phyloP scores from a whole-genome alignment of 371 early-diverging fungal genomes.

The Mortierella sp. region DNA sequence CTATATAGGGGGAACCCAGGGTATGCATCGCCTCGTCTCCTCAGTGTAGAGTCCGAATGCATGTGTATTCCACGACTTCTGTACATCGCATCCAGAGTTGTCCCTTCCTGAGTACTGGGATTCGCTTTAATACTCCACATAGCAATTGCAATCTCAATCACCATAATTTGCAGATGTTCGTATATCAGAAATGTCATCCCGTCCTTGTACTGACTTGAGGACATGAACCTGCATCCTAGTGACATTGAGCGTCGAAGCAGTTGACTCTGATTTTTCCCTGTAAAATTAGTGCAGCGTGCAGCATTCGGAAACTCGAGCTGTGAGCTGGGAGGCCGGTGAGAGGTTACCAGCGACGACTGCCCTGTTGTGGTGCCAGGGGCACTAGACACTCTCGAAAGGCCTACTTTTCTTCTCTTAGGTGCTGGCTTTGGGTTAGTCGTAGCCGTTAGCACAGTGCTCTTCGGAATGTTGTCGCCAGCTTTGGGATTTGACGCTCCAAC shows the following conservation, averaged over 20 bases:
- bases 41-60: conserved; percentile 32
- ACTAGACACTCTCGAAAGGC: conserved; percentile 27
- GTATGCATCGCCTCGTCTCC: conserved; percentile 41
- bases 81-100: conserved; percentile 26
- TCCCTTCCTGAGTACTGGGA: conserved; percentile 12
- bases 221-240: conserved; percentile 46
- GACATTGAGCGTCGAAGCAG: conserved; percentile 34
- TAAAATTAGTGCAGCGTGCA: conserved; percentile 51
- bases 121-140: conserved; percentile 36
- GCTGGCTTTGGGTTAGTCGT: background rate
- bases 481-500: background rate
- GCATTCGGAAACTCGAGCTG: conserved; percentile 53
- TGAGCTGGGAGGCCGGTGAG: conserved; percentile 34
- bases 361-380: background rate
- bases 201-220: conserved; percentile 61
- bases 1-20: conserved; percentile 43
- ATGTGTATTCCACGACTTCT: conserved; percentile 41
- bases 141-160: conserved; percentile 50
- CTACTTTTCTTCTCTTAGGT: conserved; percentile 41
- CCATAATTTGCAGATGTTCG: conserved; percentile 65
- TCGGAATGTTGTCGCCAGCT: background rate
- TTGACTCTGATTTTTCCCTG: conserved; percentile 39
- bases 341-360: background rate
- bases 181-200: conserved; percentile 63
- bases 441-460: background rate